Evolutionary conservation across 306 rosid genomes (phyloP).

Genomic region (Vigna hirtella): DNA sequence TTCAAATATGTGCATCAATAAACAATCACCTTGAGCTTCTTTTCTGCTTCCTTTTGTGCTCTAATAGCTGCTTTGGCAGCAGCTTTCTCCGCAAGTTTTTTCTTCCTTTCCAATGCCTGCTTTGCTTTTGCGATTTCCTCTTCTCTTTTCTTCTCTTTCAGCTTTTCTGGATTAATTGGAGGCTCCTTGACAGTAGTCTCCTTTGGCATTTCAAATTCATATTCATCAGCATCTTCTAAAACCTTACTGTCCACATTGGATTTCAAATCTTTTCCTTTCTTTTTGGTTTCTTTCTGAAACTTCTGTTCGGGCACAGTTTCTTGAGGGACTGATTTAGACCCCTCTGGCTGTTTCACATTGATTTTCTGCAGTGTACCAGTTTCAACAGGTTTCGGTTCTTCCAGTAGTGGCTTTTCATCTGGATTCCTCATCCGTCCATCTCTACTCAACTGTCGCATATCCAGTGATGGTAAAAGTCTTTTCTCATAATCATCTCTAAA

Average conservation of each 20-base stretch:
- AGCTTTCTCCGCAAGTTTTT: slow-evolving; percentile 76
- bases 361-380: slow-evolving; percentile 50
- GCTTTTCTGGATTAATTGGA: slow-evolving; percentile 62
- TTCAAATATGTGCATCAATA: slow-evolving; percentile 11
- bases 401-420: slow-evolving; percentile 76
- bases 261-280: slow-evolving; percentile 50
- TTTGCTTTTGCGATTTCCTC: slow-evolving; percentile 85
- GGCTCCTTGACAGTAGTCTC: slow-evolving; percentile 54
- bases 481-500: slow-evolving; percentile 81
- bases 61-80: slow-evolving; percentile 76
- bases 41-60: slow-evolving; percentile 83
- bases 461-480: slow-evolving; percentile 75
- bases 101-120: slow-evolving; percentile 88
- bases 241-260: slow-evolving; percentile 44
- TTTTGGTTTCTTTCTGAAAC: slow-evolving; percentile 66
- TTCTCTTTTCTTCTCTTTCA: slow-evolving; percentile 81
- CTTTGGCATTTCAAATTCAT: slow-evolving; percentile 52
- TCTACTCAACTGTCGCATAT: slow-evolving; percentile 74
- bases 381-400: slow-evolving; percentile 52
- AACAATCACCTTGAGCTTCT: slow-evolving; percentile 71
- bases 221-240: slow-evolving; percentile 54
- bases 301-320: slow-evolving; percentile 55
- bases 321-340: slow-evolving; percentile 49
- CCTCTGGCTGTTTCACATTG: slow-evolving; percentile 57
- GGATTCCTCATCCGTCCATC: slow-evolving; percentile 95